Base-by-base conservation (phyloP, 1,284 basidiomycete species). In the Apiotrichum sp. region DNA sequence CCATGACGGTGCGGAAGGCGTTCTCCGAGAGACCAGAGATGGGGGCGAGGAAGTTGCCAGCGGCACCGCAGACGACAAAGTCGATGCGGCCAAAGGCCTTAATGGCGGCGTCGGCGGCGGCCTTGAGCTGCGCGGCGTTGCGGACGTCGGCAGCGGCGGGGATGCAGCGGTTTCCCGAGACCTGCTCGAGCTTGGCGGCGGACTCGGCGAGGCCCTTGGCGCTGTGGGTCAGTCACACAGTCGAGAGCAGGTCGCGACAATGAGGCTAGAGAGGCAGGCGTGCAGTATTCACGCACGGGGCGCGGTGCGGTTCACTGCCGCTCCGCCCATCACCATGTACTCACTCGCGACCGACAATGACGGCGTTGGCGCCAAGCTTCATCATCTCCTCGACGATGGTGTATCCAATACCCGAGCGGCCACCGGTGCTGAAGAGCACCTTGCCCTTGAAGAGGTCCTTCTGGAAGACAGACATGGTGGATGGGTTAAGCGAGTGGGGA, bases 11-110 rank as follows among this genome's bases (percentile, higher is more conserved):
- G 72, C 81, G 84, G 82, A 98, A 98, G 0, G 84, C 92, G 66
- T 90, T 92, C 71, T 88, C 85, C 1, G 87, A 90, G 57, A 93
- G 79, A 3, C 82, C 83, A 47, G 84, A 84, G 61, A 93, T 91
- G 33, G 89, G 86, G 1, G 86, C 86, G 31, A 93, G 79, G 78
- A 93, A 93, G 78, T 93, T 93, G 6, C 89, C 90, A 58, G 89
- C 89, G 47, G 89, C 89, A 85, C 93, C 92, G 68, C 90, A 92
- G 55, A 97, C 89, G 54, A 97, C 93, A 74, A 89, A 95, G 78
- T 98, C 93, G 64, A 98, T 92, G 60, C 82, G 80, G 1, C 93
- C 93, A 71, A 88, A 95, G 62, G 80, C 80, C 58, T 85, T 83
- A 31, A 93, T 81, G 0, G 88, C 84, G 71, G 84, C 81, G 41